Evolutionary conservation across 257 asterid genomes (phyloP).

Genomic region (Pogostemon cablin): DNA sequence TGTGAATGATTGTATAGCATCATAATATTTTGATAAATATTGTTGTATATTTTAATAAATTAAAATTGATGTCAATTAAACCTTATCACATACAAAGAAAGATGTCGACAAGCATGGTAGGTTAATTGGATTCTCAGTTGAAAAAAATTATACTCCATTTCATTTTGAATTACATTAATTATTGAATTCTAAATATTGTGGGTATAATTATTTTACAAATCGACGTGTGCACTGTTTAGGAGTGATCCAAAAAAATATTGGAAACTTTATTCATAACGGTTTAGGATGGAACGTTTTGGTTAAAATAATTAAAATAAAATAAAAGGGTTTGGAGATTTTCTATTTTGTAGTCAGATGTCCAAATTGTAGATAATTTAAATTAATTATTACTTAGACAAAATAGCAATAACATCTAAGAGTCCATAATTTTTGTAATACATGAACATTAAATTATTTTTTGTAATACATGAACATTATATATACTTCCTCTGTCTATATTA

Average conservation of each 20-base stretch:
- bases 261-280: no score
- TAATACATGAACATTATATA: background rate
- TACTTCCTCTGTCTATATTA: no score
- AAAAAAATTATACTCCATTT: no score
- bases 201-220: no score
- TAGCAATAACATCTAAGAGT: slow-evolving; percentile 1
- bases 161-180: background rate
- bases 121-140: background rate
- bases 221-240: background rate
- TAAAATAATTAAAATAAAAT: no score
- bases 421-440: background rate
- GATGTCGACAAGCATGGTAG: background rate
- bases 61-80: slow-evolving; percentile 2
- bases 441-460: slow-evolving; percentile 8
- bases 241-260: background rate
- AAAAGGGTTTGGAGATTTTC: no score
- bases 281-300: no score
- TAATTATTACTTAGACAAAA: slow-evolving; percentile 14
- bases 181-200: background rate
- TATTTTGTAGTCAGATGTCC: background rate
- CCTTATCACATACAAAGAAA: slow-evolving; percentile 15
- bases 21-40: background rate
- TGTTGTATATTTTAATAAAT: background rate
- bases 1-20: slow-evolving; percentile 13
- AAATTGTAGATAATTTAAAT: background rate